Conservation (phyloP, 2,329 filamentous ascomycete genomes). For the Magnaporthales sp. region DNA sequence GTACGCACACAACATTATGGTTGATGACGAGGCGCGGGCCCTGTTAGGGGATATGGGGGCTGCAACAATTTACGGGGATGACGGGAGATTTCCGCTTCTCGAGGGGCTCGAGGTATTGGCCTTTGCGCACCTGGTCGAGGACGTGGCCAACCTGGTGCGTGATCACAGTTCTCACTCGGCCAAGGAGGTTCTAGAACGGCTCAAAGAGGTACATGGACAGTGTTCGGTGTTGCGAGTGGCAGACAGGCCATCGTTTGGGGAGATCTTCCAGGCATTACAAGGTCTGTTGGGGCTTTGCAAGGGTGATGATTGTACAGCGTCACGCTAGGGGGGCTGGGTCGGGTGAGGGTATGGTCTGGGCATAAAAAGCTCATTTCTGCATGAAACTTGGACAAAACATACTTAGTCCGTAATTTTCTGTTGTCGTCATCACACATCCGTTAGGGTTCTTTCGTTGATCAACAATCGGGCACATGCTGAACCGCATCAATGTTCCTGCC, state of each 20-base stretch:
- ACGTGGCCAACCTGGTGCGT: slow-evolving; percentile 27
- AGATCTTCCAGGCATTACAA: slow-evolving; percentile 16
- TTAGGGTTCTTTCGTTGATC: too few species aligned
- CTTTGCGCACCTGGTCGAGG: slow-evolving; percentile 37
- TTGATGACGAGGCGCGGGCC: slow-evolving; percentile 29
- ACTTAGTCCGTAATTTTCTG: too few species aligned
- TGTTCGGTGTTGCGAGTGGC: slow-evolving; percentile 18
- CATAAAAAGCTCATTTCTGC: background rate
- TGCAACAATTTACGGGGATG: slow-evolving; percentile 31
- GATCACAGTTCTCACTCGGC: background rate
- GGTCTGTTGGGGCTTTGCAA: slow-evolving; percentile 11
- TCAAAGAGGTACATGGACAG: slow-evolving; percentile 18
- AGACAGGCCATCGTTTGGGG: slow-evolving; percentile 22
- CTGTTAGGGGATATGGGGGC: slow-evolving; percentile 39
- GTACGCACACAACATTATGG: slow-evolving; percentile 38
- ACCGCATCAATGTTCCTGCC: background rate
- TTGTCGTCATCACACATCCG: too few species aligned
- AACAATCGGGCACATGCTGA: background rate
- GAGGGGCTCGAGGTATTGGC: slow-evolving; percentile 38
- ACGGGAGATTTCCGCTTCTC: slow-evolving; percentile 14
- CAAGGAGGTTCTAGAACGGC: slow-evolving; percentile 10
- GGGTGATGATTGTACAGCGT: background rate
- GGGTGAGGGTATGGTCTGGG: background rate
- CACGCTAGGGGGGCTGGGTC: background rate
- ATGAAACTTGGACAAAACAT: background rate